phyloP scores from a whole-genome alignment of 371 early-diverging fungal genomes.

The Rhizopus sp. region DNA sequence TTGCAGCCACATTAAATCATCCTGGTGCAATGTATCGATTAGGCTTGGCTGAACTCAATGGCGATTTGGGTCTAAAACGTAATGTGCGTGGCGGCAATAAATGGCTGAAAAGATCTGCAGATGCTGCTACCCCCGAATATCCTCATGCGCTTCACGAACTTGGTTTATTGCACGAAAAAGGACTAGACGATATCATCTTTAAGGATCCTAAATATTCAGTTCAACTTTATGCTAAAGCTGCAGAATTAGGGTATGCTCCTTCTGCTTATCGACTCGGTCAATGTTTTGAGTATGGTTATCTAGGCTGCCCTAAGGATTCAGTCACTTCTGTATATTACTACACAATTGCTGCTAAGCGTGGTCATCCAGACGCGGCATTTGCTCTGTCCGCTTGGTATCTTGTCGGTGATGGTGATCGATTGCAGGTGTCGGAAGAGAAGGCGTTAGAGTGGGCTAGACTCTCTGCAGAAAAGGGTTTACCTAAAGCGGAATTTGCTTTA shows the following conservation, averaged over 20 bases:
- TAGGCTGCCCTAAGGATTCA: constrained; percentile 72
- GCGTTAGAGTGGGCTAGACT: constrained; percentile 83
- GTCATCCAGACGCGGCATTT: constrained; percentile 90
- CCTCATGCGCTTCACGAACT: constrained; percentile 83
- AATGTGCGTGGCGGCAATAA: constrained; percentile 76
- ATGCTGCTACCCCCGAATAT: constrained; percentile 75
- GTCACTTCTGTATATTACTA: constrained; percentile 76
- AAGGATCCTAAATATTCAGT: constrained; percentile 71
- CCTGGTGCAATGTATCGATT: constrained; percentile 75
- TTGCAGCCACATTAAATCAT: constrained; percentile 65
- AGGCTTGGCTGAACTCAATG: constrained; percentile 70
- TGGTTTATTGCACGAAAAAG: constrained; percentile 69
- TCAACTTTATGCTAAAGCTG: constrained; percentile 62
- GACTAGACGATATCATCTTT: constrained; percentile 70
- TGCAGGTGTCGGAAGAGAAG: constrained; percentile 76
- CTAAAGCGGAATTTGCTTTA: constrained; percentile 86
- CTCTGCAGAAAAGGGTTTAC: constrained; percentile 78
- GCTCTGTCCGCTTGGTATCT: constrained; percentile 95
- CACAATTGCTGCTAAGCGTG: constrained; percentile 83
- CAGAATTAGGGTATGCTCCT: constrained; percentile 64
- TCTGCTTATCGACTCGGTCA: constrained; percentile 80
- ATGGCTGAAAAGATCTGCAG: constrained; percentile 76
- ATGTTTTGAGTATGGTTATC: constrained; percentile 77
- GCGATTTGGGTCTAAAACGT: constrained; percentile 63
- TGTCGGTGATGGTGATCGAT: constrained; percentile 81